Evolutionary conservation across 176 grass and related monocot genomes (phyloP).

Genomic region (Carex myosuroides): DNA sequence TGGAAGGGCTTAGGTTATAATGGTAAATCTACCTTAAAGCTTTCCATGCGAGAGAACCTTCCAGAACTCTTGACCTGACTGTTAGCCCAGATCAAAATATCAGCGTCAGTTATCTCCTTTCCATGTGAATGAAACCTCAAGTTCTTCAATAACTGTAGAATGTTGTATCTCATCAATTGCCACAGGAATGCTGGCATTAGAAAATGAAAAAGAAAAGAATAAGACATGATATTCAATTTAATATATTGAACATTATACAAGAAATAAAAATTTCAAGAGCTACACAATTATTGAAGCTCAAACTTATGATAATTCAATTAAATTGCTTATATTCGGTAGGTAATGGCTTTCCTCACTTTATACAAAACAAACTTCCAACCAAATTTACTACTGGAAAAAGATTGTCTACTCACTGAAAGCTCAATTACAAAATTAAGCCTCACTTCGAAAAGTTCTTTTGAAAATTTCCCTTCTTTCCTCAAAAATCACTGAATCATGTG

Average conservation of each 20-base stretch:
- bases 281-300: not conserved
- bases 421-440: not conserved
- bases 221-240: not conserved
- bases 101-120: conserved; percentile 79
- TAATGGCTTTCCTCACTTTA: not conserved
- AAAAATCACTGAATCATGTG: not conserved
- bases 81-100: conserved; percentile 91
- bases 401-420: not conserved
- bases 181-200: conserved; percentile 64
- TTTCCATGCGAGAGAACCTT: conserved; percentile 72
- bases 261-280: not conserved
- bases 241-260: not conserved
- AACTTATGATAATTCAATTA: not conserved
- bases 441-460: not conserved
- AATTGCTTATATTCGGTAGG: not conserved
- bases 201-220: conserved; percentile 1
- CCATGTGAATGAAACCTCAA: conserved; percentile 85
- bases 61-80: conserved; percentile 84
- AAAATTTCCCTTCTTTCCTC: not conserved
- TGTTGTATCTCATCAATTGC: conserved; percentile 97
- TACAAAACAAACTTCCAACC: not conserved
- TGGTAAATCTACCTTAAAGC: conserved; percentile 65
- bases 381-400: not conserved
- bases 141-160: conserved; percentile 85
- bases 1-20: not conserved